Conservation (phyloP, 169 alveolate species). For the Cryptosporidium meleagridis region DNA sequence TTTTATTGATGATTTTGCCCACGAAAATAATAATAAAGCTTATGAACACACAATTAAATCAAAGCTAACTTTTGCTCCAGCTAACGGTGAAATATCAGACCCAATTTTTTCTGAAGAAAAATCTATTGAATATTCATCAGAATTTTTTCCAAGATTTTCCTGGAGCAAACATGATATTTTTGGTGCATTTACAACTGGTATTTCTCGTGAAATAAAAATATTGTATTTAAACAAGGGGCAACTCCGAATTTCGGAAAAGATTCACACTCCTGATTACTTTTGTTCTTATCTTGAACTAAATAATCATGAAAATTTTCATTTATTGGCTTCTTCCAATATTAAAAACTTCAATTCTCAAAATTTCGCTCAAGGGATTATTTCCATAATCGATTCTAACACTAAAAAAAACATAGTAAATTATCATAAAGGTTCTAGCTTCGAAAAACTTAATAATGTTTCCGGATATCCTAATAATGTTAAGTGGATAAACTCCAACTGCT, state of each 20-base stretch:
- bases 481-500: constrained; percentile 24
- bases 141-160: constrained; percentile 24
- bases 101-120: constrained; percentile 18
- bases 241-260: neutral
- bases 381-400: neutral
- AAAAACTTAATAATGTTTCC: neutral
- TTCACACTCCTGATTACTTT: neutral
- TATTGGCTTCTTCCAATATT: constrained; percentile 31
- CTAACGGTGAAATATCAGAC: neutral
- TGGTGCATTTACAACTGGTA: constrained; percentile 61
- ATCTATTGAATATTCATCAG: neutral
- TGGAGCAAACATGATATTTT: neutral
- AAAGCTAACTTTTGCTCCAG: constrained; percentile 8
- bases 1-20: neutral
- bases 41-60: neutral
- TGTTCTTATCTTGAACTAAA: constrained; percentile 26
- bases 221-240: neutral
- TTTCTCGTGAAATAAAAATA: neutral
- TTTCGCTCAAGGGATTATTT: constrained; percentile 12
- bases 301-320: constrained; percentile 2
- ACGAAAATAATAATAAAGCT: neutral
- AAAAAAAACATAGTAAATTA: constrained; percentile 7
- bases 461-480: constrained; percentile 29
- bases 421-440: neutral
- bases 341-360: no score